A percentile compares a stretch with the other conserved stretches of the same genome.
Evolutionary conservation across 202 grass and related monocot genomes (phyloP).

Genomic region (Musa balbisiana): DNA sequence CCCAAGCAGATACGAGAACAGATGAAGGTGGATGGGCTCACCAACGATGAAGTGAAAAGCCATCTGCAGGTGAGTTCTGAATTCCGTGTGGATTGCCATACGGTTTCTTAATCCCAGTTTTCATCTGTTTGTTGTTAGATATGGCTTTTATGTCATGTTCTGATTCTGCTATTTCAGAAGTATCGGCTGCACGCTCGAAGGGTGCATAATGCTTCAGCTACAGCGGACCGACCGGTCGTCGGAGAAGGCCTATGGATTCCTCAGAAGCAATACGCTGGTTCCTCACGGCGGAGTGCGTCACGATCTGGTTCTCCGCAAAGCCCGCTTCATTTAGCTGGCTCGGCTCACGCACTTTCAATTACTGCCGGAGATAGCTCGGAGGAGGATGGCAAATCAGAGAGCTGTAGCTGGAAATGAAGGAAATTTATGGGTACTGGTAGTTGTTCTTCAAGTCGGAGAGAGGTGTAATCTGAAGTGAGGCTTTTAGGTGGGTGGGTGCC

Average conservation of each 20-base stretch:
- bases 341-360: conserved; percentile 35
- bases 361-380: conserved; percentile 41
- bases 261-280: conserved; percentile 15
- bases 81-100: background rate
- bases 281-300: conserved; percentile 55
- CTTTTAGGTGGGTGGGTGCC: background rate
- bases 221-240: conserved; percentile 25
- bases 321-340: conserved; percentile 46
- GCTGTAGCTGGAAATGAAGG: conserved; percentile 27
- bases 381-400: conserved; percentile 53
- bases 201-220: conserved; percentile 5
- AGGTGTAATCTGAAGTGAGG: background rate
- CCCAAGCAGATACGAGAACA: conserved; percentile 94
- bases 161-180: conserved; percentile 46
- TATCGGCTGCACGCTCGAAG: conserved; percentile 76
- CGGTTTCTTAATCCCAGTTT: background rate
- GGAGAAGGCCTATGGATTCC: conserved; percentile 34
- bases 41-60: conserved; percentile 99
- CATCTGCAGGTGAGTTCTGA: conserved; percentile 70
- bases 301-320: conserved; percentile 58
- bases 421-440: conserved; percentile 22
- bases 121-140: background rate
- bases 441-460: too few species aligned
- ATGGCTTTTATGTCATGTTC: conserved; percentile 20
- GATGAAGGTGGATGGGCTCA: conserved; percentile 94